Base-by-base conservation (phyloP, 75 land plant species). In the Cryptomeria japonica region DNA sequence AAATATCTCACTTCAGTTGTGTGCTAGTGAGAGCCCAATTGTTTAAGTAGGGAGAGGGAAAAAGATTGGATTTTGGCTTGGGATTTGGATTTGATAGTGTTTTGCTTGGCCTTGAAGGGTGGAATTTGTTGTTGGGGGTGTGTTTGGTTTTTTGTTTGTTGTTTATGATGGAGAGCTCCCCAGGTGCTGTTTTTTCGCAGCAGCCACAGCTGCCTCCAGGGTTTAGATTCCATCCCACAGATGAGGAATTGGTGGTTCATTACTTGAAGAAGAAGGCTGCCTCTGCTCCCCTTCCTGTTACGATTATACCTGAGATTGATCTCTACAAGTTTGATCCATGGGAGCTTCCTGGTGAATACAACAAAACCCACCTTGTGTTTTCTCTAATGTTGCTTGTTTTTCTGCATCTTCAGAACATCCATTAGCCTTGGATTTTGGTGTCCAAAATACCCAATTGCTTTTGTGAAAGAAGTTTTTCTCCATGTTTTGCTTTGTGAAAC, bases 311-410 rank as follows among this genome's bases (percentile, higher is more conserved):
- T 28, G 89, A 88, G 58, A 84, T 88, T 38, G 89, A 88, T 88
- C 89, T 88, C 32, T 88, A 88, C 88, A 88, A 88, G 28, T 88
- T 88, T 19, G 89, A 88, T 88, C 89, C 89, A 3, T 88, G 89
- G 89, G 89, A 88, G 42, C 49, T 88, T 5, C 89, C 89, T 79
- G 88, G 86, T 85, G 64, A 51, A 55, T 53, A 85, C 38, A 14
- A 5, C 32, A 34, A 51, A 51, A 51, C 55, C 55, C 55, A 51
- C 55, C 55, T 51, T 51, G 55, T 51, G 16, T 51, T 51, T 51
- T 51, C 55, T 51, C 55, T 51, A 51, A 51, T 14, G 55, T 51
- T 51, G 3, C 2, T 51, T 51, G 55, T 14, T 51, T 51, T 51
- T 51, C 15, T 51, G 0, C 55, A 47, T 47, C 9, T 47, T 47